Evolutionary conservation across 2,329 filamentous ascomycete genomes (phyloP).

Genomic region (Arachnomyces sp.): DNA sequence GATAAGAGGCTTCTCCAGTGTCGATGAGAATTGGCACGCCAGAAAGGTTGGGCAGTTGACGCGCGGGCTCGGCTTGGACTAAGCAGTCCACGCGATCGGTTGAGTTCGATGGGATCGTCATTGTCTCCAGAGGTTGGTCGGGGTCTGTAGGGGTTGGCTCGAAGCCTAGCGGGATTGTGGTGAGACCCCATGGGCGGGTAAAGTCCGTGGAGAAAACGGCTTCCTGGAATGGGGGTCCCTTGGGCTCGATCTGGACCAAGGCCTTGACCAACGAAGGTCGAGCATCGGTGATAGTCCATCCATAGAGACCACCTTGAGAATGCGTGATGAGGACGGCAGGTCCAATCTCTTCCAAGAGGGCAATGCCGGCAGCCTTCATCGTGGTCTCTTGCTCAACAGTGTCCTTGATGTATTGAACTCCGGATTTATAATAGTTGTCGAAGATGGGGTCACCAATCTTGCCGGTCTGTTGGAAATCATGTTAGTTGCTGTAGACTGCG

Average conservation of each 20-base stretch:
- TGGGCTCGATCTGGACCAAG: constrained; percentile 45
- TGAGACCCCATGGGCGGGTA: constrained; percentile 38
- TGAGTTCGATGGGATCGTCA: constrained; percentile 12
- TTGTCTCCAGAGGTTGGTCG: constrained; percentile 25
- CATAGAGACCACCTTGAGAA: constrained; percentile 39
- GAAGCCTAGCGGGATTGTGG: constrained; percentile 41
- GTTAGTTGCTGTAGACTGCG: too few species aligned
- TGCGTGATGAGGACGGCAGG: constrained; percentile 41
- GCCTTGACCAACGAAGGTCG: constrained; percentile 39
- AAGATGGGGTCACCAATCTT: constrained; percentile 40
- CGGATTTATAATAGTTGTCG: constrained; percentile 39
- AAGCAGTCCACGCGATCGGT: constrained; percentile 26
- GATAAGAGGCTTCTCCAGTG: constrained; percentile 45
- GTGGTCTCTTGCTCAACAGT: constrained; percentile 21
- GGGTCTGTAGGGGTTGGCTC: constrained; percentile 34
- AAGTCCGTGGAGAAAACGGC: constrained; percentile 29
- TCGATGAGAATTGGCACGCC: constrained; percentile 42
- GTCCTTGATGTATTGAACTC: constrained; percentile 31
- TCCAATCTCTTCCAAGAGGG: constrained; percentile 38
- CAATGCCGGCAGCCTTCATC: constrained; percentile 31
- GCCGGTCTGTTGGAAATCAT: constrained; percentile 8
- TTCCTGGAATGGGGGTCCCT: constrained; percentile 44
- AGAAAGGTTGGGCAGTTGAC: constrained; percentile 41
- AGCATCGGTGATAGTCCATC: constrained; percentile 43
- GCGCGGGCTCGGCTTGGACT: constrained; percentile 31